Percentiles rank a stretch among this genome's conserved stretches.
phyloP scores from a whole-genome alignment of 139 green algal genomes.

The Pseudopediastrum boryanum region DNA sequence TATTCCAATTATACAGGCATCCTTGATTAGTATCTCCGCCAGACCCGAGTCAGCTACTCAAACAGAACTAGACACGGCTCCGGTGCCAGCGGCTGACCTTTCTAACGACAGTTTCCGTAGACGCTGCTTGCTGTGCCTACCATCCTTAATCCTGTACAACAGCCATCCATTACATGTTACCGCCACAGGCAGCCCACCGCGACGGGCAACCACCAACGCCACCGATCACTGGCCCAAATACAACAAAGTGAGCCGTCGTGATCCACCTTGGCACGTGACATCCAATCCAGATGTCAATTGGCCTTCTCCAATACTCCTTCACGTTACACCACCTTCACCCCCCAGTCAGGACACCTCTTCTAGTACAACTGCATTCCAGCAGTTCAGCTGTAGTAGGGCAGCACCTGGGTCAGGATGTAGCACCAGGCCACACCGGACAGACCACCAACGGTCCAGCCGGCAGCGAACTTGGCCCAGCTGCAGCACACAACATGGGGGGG shows the following conservation, averaged over 20 bases:
- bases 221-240: neutral
- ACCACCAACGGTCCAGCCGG: constrained; percentile 90
- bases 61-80: too few relatives aligned
- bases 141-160: too few relatives aligned
- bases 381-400: constrained; percentile 77
- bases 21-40: neutral
- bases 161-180: too few relatives aligned
- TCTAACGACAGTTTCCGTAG: too few relatives aligned
- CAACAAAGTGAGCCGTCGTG: neutral
- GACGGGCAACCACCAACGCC: too few relatives aligned
- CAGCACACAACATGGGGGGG: constrained; percentile 16
- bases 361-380: neutral
- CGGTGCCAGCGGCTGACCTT: too few relatives aligned
- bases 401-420: constrained; percentile 85
- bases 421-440: constrained; percentile 90
- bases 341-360: too few relatives aligned
- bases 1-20: neutral
- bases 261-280: neutral
- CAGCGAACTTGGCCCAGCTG: constrained; percentile 90
- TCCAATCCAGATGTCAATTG: neutral
- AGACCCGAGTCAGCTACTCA: too few relatives aligned
- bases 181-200: too few relatives aligned
- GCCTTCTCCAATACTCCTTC: too few relatives aligned
- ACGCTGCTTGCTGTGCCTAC: too few relatives aligned
- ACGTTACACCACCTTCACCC: too few relatives aligned